Base-by-base conservation (phyloP, 2,329 filamentous ascomycete genomes). In the Penicillium nordicum region DNA sequence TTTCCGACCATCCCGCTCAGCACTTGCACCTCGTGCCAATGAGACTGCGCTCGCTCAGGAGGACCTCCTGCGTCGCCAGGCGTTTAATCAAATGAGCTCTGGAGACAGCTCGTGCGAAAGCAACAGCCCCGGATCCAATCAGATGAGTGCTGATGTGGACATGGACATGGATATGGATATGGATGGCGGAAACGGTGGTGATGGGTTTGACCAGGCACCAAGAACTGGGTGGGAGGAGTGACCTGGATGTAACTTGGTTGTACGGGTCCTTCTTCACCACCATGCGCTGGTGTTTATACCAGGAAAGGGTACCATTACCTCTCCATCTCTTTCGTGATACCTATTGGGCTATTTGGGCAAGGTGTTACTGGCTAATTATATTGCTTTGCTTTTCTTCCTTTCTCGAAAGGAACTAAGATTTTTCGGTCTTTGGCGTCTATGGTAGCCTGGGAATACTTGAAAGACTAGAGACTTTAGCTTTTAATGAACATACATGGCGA, bases 81-180 rank as follows among this genome's bases (percentile, higher is more conserved):
- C 60, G 23, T 60, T 66, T 11, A 49, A 62, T 16, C 58, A 59
- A 5, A 47, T 61, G 53, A 54, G 53, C 30, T 57, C 61, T 7
- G 55, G 60, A 3, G 59, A 42, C 18, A 59, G 62, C 30, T 57
- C 63, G 25, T 63, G 55, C 43, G 63, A 64, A 38, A 63, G 65
- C 14, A 65, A 55, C 34, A 72, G 63, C 29, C 58, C 67, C 16
- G 55, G 59, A 11, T 62, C 62, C 25, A 60, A 59, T 40, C 51
- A 50, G 4, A 58, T 62, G 46, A 55, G 63, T 27, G 57, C 58
- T 36, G 69, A 74, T 36, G 65, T 69, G 60, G 66, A 72, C 46
- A 61, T 71, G 63, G 64, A 69, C 29, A 67, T 72, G 64, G 68
- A 74, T 37, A 64, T 65, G 34, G 64, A 67, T 29, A 30, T 18